Evolutionary conservation across 1,284 basidiomycete species (phyloP).

Genomic region (Tilletia horrida): DNA sequence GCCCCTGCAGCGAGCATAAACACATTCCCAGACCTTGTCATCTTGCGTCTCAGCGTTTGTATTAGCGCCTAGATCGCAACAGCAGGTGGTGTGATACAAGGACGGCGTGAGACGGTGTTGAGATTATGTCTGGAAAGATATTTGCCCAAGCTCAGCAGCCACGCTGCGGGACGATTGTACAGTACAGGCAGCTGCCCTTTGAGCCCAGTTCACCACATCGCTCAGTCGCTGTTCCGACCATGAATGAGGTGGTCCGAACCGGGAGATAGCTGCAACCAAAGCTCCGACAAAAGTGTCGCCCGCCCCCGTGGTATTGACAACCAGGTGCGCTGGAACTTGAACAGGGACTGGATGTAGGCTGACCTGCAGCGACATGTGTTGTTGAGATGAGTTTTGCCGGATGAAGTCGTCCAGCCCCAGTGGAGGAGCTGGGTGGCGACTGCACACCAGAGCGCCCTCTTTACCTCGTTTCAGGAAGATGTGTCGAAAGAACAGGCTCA

Average conservation of each 20-base stretch:
- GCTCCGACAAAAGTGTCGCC: constrained; percentile 52
- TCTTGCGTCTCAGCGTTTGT: no score
- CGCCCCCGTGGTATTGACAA: constrained; percentile 48
- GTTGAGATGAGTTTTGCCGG: no score
- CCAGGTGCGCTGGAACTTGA: constrained; percentile 15
- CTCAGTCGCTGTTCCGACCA: not conserved
- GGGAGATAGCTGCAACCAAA: constrained; percentile 30
- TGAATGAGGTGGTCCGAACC: constrained; percentile 10
- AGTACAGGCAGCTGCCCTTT: not conserved
- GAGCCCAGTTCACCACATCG: not conserved
- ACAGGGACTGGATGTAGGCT: constrained; percentile 30
- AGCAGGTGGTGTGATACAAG: no score
- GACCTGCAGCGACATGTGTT: not conserved
- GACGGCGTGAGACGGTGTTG: no score
- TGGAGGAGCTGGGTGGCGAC: no score
- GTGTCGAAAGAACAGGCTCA: no score
- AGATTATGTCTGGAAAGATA: not conserved
- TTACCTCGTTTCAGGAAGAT: constrained; percentile 37
- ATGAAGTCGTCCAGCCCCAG: no score
- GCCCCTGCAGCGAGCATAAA: no score
- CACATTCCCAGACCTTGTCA: no score
- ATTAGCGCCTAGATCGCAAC: no score
- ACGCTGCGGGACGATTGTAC: not conserved
- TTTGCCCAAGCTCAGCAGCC: not conserved
- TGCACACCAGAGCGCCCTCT: constrained; percentile 21